phyloP scores from a whole-genome alignment of 306 rosid species.

The Dryas alaskensis region DNA sequence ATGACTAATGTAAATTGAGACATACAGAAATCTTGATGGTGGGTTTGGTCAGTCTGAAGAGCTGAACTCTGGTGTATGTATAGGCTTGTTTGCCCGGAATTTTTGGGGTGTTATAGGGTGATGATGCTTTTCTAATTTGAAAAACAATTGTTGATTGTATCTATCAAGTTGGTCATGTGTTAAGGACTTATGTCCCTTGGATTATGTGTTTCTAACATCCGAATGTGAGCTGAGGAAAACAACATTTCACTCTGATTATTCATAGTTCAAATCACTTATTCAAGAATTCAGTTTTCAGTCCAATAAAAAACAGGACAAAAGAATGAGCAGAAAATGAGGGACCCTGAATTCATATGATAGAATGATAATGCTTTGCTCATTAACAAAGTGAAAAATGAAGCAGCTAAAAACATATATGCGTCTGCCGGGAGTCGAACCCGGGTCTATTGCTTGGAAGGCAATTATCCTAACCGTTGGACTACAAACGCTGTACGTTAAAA shows the following conservation, averaged over 20 bases:
- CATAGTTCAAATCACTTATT: no score
- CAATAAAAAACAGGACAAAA: no score
- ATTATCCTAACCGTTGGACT: constrained; percentile 49
- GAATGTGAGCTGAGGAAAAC: background rate
- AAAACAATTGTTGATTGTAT: background rate
- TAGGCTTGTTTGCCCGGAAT: background rate
- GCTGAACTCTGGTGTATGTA: constrained; percentile 17
- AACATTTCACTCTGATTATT: background rate
- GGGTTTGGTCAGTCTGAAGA: constrained; percentile 8
- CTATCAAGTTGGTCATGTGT: background rate
- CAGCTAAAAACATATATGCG: background rate
- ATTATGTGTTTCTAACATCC: background rate
- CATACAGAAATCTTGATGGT: background rate
- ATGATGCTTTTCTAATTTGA: constrained; percentile 13
- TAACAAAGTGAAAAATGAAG: background rate
- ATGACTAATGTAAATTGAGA: constrained; percentile 1
- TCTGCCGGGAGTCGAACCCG: constrained; percentile 45
- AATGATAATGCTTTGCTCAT: background rate
- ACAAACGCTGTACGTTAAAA: constrained; percentile 5
- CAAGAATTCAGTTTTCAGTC: no score
- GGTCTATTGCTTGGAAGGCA: constrained; percentile 48
- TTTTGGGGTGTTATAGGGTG: background rate
- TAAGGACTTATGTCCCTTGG: background rate
- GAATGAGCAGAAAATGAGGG: no score
- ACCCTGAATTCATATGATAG: background rate